Conservation (phyloP, 305 asterid genomes). For the Fraxinus floribunda region DNA sequence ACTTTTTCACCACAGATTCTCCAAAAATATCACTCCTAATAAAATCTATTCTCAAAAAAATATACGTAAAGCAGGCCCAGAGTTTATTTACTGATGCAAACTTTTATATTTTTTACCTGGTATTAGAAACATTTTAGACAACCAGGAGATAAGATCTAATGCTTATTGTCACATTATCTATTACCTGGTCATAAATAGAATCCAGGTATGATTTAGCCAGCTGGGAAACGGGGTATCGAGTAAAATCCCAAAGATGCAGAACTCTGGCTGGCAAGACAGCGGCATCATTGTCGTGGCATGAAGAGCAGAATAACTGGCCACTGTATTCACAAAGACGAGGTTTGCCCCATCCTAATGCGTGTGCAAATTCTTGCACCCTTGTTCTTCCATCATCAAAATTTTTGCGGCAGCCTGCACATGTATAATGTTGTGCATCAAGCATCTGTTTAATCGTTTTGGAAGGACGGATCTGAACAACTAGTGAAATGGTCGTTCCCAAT, state of each 20-base stretch:
- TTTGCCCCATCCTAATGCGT: slow-evolving; percentile 87
- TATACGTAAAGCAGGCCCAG: not conserved
- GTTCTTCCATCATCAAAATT: slow-evolving; percentile 72
- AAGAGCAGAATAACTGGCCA: slow-evolving; percentile 81
- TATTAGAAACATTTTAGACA: not conserved
- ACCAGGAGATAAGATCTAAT: not conserved
- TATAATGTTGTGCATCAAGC: slow-evolving; percentile 74
- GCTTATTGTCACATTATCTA: not conserved
- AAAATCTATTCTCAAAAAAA: not conserved
- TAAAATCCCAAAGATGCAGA: slow-evolving; percentile 88
- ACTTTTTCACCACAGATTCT: not conserved
- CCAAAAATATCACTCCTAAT: not conserved
- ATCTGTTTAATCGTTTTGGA: slow-evolving; percentile 68
- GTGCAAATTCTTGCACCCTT: slow-evolving; percentile 62
- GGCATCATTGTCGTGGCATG: slow-evolving; percentile 80
- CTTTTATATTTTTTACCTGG: slow-evolving; percentile 4
- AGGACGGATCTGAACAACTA: slow-evolving; percentile 57
- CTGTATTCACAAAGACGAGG: slow-evolving; percentile 93
- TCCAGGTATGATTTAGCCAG: slow-evolving; percentile 86
- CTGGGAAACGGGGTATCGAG: slow-evolving; percentile 80
- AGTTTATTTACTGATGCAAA: not conserved
- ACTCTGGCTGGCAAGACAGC: slow-evolving; percentile 90
- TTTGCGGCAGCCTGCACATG: slow-evolving; percentile 84
- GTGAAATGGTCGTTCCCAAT: slow-evolving; percentile 79
- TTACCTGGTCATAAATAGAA: slow-evolving; percentile 85